Conservation (phyloP, 2,329 filamentous ascomycete genomes). For the Aureobasidium sp. region DNA sequence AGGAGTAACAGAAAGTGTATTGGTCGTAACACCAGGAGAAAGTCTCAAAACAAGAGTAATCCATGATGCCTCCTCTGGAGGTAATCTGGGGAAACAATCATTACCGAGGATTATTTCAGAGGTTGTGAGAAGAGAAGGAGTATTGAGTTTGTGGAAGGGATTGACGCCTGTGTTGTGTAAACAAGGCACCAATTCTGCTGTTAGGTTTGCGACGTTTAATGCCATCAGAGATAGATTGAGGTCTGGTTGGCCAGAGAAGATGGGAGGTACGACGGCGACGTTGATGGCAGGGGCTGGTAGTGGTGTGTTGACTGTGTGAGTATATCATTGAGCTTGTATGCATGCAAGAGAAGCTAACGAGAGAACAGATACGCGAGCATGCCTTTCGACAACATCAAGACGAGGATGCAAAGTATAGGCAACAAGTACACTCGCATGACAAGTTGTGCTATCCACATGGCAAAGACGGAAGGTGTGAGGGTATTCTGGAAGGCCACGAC, state of each 20-base stretch:
- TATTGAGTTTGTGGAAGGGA: constrained; percentile 21
- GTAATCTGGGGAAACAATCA: constrained; percentile 8
- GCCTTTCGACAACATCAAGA: constrained; percentile 26
- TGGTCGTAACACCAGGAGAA: constrained; percentile 26
- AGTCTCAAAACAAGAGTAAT: constrained; percentile 26
- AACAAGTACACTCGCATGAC: constrained; percentile 23
- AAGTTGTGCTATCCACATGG: constrained; percentile 9
- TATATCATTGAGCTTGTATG: background rate
- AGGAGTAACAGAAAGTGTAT: constrained; percentile 21
- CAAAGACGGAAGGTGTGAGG: constrained; percentile 4
- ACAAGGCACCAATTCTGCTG: constrained; percentile 23
- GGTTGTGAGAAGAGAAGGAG: constrained; percentile 17
- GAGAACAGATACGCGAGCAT: constrained; percentile 17
- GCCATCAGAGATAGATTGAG: constrained; percentile 19
- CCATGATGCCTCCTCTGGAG: constrained; percentile 20
- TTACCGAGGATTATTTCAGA: constrained; percentile 3
- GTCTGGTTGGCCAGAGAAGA: constrained; percentile 1
- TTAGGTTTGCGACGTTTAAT: constrained; percentile 23
- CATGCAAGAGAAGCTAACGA: background rate
- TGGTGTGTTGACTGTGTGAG: constrained; percentile 22
- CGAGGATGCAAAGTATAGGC: constrained; percentile 20
- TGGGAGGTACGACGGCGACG: constrained; percentile 13
- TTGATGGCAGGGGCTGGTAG: constrained; percentile 19
- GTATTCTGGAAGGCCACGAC: constrained; percentile 17
- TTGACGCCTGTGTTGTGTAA: constrained; percentile 21